Conservation (phyloP, 2,329 filamentous ascomycete genomes). For the Pochonia chlamydosporia region DNA sequence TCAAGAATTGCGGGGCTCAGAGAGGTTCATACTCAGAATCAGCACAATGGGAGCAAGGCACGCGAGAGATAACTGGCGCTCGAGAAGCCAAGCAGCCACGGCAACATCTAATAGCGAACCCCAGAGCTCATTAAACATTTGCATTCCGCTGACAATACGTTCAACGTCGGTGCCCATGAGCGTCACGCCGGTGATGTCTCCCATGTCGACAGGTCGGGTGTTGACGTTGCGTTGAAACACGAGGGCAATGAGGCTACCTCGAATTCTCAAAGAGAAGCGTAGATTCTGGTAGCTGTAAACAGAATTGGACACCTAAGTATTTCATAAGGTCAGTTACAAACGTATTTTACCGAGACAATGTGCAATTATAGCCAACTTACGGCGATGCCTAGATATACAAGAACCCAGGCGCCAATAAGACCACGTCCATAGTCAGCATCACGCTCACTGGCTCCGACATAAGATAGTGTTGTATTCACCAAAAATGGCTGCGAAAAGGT, state of each 20-base stretch:
- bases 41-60: conserved; percentile 29
- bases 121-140: conserved; percentile 35
- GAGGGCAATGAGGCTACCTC: conserved; percentile 25
- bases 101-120: conserved; percentile 33
- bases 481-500: conserved; percentile 34
- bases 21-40: background rate
- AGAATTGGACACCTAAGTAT: conserved; percentile 23
- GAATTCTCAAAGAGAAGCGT: conserved; percentile 6
- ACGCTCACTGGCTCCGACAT: conserved; percentile 17
- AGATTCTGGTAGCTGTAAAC: background rate
- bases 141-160: conserved; percentile 28
- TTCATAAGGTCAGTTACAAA: background rate
- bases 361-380: conserved; percentile 20
- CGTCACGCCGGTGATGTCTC: conserved; percentile 35
- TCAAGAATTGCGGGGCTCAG: background rate
- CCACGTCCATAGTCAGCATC: conserved; percentile 32
- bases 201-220: conserved; percentile 23
- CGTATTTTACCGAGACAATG: background rate
- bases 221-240: conserved; percentile 28
- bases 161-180: conserved; percentile 45
- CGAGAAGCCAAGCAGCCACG: conserved; percentile 40
- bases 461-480: conserved; percentile 30
- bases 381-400: conserved; percentile 36
- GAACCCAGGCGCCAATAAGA: conserved; percentile 32
- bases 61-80: conserved; percentile 39